These are phyloP conservation scores for Penicillium italicum DNA, from an alignment of 2,329 filamentous ascomycete species.

Conservation along the genomic window DNA sequence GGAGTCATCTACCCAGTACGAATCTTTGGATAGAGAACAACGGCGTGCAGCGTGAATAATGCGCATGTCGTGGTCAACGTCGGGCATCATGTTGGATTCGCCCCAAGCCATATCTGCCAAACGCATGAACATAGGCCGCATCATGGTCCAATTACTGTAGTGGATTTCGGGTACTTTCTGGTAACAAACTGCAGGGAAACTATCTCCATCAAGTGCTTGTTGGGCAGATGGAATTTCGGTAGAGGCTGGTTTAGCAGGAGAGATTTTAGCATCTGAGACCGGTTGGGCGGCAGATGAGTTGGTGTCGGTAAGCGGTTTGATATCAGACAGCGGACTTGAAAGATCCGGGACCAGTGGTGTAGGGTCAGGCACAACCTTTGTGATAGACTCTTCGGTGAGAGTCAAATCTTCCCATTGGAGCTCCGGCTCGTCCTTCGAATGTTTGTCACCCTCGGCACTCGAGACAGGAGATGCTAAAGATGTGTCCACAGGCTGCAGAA, in stretches of 20 bases:
- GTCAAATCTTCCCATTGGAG: background rate
- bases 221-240: background rate
- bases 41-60: constrained; percentile 6
- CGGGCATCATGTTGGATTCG: constrained; percentile 6
- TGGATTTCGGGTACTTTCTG: background rate
- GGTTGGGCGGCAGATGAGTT: background rate
- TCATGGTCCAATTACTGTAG: constrained; percentile 6
- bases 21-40: constrained; percentile 2
- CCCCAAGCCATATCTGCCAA: constrained; percentile 10
- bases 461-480: background rate
- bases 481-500: background rate
- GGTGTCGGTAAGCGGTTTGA: background rate
- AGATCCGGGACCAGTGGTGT: background rate
- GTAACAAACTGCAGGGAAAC: background rate
- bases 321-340: background rate
- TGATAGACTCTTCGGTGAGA: background rate
- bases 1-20: constrained; percentile 5
- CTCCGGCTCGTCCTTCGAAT: background rate
- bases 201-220: background rate
- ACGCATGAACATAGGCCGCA: constrained; percentile 8
- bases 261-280: background rate
- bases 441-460: background rate
- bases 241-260: background rate
- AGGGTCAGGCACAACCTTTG: background rate
- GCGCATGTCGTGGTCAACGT: background rate